Percentiles rank a stretch among this genome's conserved stretches.
Conservation (phyloP, 331 rosid genomes). For the Pyracantha coccinea region DNA sequence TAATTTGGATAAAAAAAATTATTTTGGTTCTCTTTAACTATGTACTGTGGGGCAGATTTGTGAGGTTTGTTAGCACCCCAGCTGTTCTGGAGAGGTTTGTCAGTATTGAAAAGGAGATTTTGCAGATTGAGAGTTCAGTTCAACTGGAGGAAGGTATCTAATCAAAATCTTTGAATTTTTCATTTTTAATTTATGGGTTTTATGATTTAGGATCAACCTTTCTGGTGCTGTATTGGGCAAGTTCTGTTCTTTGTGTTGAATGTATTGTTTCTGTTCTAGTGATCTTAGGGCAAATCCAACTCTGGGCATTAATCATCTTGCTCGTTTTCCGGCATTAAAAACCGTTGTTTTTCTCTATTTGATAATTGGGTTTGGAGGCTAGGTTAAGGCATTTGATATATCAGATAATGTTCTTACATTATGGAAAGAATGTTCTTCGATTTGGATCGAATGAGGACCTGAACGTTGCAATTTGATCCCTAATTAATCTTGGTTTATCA, state of each 20-base stretch:
- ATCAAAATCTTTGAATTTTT: not conserved
- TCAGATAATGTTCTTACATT: not conserved
- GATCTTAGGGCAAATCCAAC: not conserved
- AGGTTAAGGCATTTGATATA: too few relatives aligned
- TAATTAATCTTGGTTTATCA: constrained; percentile 4
- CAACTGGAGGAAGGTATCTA: constrained; percentile 31
- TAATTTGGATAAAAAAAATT: not conserved
- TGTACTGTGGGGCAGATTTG: constrained; percentile 33
- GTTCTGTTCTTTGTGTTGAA: not conserved
- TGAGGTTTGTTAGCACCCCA: constrained; percentile 65
- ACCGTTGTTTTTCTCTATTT: not conserved
- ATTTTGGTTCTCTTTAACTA: not conserved
- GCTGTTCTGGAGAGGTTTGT: constrained; percentile 63
- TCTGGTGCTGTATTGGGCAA: not conserved
- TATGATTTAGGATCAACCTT: not conserved
- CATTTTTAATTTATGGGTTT: not conserved
- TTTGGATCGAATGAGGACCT: not conserved
- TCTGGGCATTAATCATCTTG: not conserved
- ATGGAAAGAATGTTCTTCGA: not conserved
- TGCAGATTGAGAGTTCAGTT: constrained; percentile 50
- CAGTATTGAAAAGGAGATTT: constrained; percentile 48
- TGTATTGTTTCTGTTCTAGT: not conserved
- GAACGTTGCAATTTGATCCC: not conserved
- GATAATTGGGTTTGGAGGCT: too few relatives aligned
- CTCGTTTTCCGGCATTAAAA: not conserved